phyloP scores from a whole-genome alignment of 108 stramenopile species.

The Cyclotella sp. region DNA sequence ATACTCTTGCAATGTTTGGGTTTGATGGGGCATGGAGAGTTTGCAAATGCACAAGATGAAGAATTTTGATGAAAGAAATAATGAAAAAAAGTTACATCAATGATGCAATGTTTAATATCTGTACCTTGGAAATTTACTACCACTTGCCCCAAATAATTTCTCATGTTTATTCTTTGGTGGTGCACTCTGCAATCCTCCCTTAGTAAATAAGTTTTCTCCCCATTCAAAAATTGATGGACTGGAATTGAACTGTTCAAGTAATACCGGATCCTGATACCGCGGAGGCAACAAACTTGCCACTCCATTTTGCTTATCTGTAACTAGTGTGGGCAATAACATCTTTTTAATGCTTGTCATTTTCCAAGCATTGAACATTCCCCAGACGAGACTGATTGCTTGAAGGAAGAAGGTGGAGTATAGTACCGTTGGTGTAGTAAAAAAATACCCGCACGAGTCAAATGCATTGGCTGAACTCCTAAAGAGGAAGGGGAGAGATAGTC shows the following conservation, averaged over 20 bases:
- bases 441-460: constrained; percentile 39
- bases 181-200: constrained; percentile 14
- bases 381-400: constrained; percentile 19
- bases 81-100: no score
- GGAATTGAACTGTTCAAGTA: constrained; percentile 32
- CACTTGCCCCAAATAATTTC: constrained; percentile 45
- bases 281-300: constrained; percentile 41
- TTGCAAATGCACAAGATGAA: no score
- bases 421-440: constrained; percentile 37
- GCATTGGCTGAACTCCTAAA: constrained; percentile 55
- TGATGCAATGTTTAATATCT: no score
- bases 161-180: constrained; percentile 41
- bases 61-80: no score
- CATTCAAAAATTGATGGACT: constrained; percentile 27
- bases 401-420: constrained; percentile 28
- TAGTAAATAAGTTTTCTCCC: constrained; percentile 31
- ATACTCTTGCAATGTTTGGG: constrained; percentile 13
- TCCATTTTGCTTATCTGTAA: constrained; percentile 23
- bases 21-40: no score
- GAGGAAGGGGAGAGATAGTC: no score
- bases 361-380: constrained; percentile 56
- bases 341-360: constrained; percentile 42
- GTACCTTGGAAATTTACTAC: constrained; percentile 30
- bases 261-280: constrained; percentile 27
- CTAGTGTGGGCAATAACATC: constrained; percentile 48